Evolutionary conservation across 192 early-diverging fungal species (phyloP).

Genomic region (Diversispora eburnea): DNA sequence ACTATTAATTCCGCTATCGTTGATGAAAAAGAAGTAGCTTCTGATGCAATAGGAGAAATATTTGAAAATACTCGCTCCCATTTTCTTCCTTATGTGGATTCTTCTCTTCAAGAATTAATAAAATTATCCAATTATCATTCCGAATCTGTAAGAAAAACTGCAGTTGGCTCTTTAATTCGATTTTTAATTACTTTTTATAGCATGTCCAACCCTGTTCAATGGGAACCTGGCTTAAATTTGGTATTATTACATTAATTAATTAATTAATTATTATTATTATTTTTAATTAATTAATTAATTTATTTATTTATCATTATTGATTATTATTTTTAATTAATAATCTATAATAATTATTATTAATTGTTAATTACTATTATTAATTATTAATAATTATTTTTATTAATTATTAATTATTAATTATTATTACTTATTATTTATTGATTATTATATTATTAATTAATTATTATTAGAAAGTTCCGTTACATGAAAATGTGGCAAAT

Average conservation of each 20-base stretch:
- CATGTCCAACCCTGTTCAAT: constrained; percentile 62
- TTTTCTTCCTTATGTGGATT: constrained; percentile 84
- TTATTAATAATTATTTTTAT: background rate
- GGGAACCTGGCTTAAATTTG: constrained; percentile 74
- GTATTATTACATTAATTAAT: constrained; percentile 25
- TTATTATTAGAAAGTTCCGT: constrained; percentile 49
- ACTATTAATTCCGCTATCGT: constrained; percentile 74
- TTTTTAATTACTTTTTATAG: constrained; percentile 77
- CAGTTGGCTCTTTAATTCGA: constrained; percentile 63
- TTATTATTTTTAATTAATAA: background rate
- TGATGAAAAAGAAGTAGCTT: constrained; percentile 91
- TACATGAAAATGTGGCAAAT: constrained; percentile 72
- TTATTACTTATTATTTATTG: background rate
- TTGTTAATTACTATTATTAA: background rate
- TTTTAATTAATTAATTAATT: background rate
- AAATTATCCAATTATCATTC: constrained; percentile 72
- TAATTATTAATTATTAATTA: background rate
- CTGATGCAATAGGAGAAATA: constrained; percentile 82
- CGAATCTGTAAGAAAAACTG: constrained; percentile 79
- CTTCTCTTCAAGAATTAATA: constrained; percentile 61
- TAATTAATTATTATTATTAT: background rate
- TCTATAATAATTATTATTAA: constrained; percentile 34
- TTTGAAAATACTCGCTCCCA: constrained; percentile 69
- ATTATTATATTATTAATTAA: constrained; percentile 14
- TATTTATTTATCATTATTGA: background rate